Evolutionary conservation across 2,329 filamentous ascomycete species (phyloP), one percentile per base, ranked within the genome.

Genomic region (Celoporthe dispersa): DNA sequence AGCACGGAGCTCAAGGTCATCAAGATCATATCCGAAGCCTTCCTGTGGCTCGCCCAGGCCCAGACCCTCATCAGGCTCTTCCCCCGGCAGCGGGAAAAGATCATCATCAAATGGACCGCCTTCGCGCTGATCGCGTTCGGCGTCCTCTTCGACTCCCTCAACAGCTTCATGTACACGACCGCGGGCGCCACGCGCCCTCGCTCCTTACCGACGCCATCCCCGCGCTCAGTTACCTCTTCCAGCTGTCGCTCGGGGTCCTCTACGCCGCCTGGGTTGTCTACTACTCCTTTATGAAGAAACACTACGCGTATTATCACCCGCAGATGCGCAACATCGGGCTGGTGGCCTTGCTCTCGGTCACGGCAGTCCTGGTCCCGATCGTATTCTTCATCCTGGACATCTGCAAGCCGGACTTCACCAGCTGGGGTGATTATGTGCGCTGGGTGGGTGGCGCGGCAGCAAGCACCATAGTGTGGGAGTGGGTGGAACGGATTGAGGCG

Each of bases 81-180:
- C 75, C 96, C 96, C 9, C 93, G 96, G 44, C 95, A 98, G 77
- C 93, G 97, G 77, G 96, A 99, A 81, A 98, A 98, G 82, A 91
- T 98, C 66, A 93, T 98, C 74, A 99, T 99, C 82, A 98, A 98
- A 82, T 99, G 95, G 95, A 94, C 95, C 22, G 96, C 95, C 1
- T 98, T 98, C 78, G 94, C 92, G 3, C 87, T 99, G 69, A 98
- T 99, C 76, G 88, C 94, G 0, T 86, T 98, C 71, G 95, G 98
- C 78, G 91, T 95, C 59, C 89, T 94, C 14, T 99, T 99, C 80
- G 94, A 92, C 77, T 94, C 92, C 63, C 87, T 98, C 70, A 97
- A 98, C 83, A 96, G 92, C 76, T 98, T 98, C 77, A 78, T 84
- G 66, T 88, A 86, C 75, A 80, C 81, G 3, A 80, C 81, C 31